These are phyloP conservation scores for Cutaneotrichosporon dermatis DNA, from an alignment of 1,284 basidiomycete genomes.

Conservation along the genomic window DNA sequence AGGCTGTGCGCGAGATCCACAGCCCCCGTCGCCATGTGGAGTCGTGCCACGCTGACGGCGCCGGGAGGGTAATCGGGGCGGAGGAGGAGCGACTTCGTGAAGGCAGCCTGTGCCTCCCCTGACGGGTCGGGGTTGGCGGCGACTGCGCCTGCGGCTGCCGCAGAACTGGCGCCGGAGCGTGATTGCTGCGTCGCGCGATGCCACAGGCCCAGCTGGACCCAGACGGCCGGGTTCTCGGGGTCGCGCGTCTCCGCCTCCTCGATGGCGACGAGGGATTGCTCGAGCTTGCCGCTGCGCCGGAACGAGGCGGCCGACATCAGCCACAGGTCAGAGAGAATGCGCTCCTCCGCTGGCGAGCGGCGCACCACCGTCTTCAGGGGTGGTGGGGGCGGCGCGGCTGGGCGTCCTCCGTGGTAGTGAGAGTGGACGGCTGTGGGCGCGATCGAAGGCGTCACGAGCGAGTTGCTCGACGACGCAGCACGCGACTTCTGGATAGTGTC, in stretches of 20 bases:
- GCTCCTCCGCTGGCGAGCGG: slow-evolving; percentile 61
- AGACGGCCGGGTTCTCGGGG: slow-evolving; percentile 79
- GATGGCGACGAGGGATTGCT: slow-evolving; percentile 83
- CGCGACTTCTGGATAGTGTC: slow-evolving; percentile 16
- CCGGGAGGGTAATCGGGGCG: slow-evolving; percentile 70
- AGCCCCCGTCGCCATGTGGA: slow-evolving; percentile 58
- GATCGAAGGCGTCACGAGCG: slow-evolving; percentile 31
- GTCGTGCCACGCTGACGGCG: slow-evolving; percentile 66
- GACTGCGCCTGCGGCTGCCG: slow-evolving; percentile 20
- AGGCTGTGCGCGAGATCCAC: slow-evolving; percentile 67
- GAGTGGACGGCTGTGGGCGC: slow-evolving; percentile 79
- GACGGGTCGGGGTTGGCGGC: neutral
- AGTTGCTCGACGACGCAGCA: slow-evolving; percentile 18
- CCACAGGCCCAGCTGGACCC: slow-evolving; percentile 87
- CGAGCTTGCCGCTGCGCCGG: slow-evolving; percentile 78
- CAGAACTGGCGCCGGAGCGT: no score
- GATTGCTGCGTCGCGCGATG: slow-evolving; percentile 51
- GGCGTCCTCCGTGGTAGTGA: slow-evolving; percentile 50
- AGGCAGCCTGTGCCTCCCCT: slow-evolving; percentile 57
- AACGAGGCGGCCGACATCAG: slow-evolving; percentile 91
- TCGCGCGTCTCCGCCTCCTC: slow-evolving; percentile 91
- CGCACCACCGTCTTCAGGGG: slow-evolving; percentile 16
- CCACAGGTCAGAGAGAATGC: slow-evolving; percentile 82
- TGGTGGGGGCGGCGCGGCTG: slow-evolving; percentile 23
- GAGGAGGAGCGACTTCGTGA: slow-evolving; percentile 78